Evolutionary conservation across 768 basidiomycete genomes (phyloP).

Genomic region (Serendipita indica): DNA sequence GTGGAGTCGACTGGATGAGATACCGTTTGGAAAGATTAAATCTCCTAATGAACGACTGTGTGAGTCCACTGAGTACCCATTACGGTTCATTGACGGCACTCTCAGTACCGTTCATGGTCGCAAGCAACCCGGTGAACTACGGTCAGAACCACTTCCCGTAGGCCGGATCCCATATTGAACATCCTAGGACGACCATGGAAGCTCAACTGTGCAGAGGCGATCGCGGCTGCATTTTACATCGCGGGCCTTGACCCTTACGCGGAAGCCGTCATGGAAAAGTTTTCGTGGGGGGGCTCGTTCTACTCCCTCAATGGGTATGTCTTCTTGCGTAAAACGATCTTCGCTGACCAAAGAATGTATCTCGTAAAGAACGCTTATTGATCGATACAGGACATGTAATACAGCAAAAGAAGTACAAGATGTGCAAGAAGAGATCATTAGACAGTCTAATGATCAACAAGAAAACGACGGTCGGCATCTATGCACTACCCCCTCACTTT

Average conservation of each 20-base stretch:
- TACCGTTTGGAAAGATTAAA: conserved; percentile 86
- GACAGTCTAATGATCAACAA: conserved; percentile 40
- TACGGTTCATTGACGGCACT: not conserved
- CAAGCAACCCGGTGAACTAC: conserved; percentile 95
- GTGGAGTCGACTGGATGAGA: conserved; percentile 90
- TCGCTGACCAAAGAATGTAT: not conserved
- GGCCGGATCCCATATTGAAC: not conserved
- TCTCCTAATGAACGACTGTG: conserved; percentile 84
- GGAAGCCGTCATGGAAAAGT: conserved; percentile 58
- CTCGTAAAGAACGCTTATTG: conserved; percentile 40
- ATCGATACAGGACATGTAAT: conserved; percentile 59
- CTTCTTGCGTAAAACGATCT: not conserved
- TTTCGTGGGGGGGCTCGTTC: conserved; percentile 88
- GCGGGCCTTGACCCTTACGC: conserved; percentile 75
- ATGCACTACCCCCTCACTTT: not conserved
- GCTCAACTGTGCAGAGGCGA: conserved; percentile 85
- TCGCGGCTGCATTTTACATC: conserved; percentile 91
- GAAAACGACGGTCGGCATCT: not conserved
- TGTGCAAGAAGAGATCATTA: conserved; percentile 54
- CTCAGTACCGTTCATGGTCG: conserved; percentile 85
- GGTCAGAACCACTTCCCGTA: conserved; percentile 38
- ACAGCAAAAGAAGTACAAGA: conserved; percentile 41
- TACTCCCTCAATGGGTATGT: conserved; percentile 67
- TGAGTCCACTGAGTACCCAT: conserved; percentile 40
- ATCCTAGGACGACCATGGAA: conserved; percentile 49